phyloP scores from a whole-genome alignment of 2,329 filamentous ascomycete genomes.

The Sporothrix humicola region DNA sequence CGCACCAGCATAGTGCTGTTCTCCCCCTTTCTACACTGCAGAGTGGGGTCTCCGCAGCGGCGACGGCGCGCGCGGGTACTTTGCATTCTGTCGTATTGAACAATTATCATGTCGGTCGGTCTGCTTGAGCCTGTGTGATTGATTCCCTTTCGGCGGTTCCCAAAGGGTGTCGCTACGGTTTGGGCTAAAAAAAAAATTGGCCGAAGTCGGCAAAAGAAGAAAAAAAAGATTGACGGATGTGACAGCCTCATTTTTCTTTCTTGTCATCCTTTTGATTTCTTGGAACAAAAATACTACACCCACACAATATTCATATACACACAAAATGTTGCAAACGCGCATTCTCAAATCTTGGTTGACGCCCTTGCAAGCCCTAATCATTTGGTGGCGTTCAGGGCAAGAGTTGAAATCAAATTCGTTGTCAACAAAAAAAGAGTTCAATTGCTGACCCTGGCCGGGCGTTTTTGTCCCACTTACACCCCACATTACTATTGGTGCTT shows the following conservation, averaged over 20 bases:
- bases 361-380: conserved; percentile 5
- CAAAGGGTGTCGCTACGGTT: not conserved
- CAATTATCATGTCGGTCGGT: not conserved
- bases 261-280: not conserved
- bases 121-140: not conserved
- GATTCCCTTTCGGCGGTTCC: conserved; percentile 1
- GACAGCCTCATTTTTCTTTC: not conserved
- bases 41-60: conserved; percentile 12
- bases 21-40: conserved; percentile 1
- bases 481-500: conserved; percentile 5
- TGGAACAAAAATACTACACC: not conserved
- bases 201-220: conserved; percentile 28
- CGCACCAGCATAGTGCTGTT: not conserved
- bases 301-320: not conserved
- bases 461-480: not conserved
- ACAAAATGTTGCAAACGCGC: not conserved
- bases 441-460: not conserved
- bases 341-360: not conserved
- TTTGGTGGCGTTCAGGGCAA: conserved; percentile 7
- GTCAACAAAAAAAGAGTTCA: not conserved
- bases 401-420: not conserved
- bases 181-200: conserved; percentile 25
- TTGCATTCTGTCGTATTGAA: not conserved
- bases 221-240: conserved; percentile 22
- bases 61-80: not conserved